These are phyloP conservation scores for Macrotyloma uniflorum DNA, from an alignment of 306 rosid genomes.

Conservation along the genomic window DNA sequence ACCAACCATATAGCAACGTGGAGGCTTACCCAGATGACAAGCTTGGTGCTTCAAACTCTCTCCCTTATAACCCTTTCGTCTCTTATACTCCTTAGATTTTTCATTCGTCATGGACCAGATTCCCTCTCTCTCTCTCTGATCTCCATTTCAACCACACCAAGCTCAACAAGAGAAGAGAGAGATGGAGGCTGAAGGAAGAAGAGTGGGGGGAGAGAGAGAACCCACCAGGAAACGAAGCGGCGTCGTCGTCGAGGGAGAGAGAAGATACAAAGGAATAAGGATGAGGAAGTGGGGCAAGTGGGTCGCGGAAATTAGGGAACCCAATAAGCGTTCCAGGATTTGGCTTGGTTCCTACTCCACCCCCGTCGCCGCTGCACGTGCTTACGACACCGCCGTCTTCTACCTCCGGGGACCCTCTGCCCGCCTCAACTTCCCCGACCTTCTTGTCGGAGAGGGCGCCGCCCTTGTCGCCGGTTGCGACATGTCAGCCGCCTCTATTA, in stretches of 20 bases:
- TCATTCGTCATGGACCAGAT: constrained; percentile 29
- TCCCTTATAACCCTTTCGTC: constrained; percentile 27
- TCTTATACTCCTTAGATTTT: constrained; percentile 42
- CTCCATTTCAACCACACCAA: constrained; percentile 10
- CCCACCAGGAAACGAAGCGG: neutral
- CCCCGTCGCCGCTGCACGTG: constrained; percentile 92
- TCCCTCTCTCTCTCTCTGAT: constrained; percentile 40
- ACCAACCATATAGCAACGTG: constrained; percentile 56
- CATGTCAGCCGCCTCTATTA: constrained; percentile 84
- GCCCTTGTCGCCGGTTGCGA: constrained; percentile 38
- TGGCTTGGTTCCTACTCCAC: constrained; percentile 99
- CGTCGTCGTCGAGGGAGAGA: constrained; percentile 46
- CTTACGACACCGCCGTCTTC: constrained; percentile 96
- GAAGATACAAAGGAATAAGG: constrained; percentile 94
- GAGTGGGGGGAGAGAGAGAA: neutral
- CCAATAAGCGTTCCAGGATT: constrained; percentile 92
- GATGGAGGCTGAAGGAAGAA: neutral
- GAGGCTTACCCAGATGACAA: constrained; percentile 66
- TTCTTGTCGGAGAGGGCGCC: constrained; percentile 44
- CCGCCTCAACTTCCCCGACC: constrained; percentile 85
- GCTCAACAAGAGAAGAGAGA: neutral
- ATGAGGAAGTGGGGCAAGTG: constrained; percentile 99
- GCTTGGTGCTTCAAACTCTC: constrained; percentile 39
- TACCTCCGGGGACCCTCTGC: constrained; percentile 90
- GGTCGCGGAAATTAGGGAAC: constrained; percentile 99